These are phyloP conservation scores for Syzygium aqueum DNA, from an alignment of 345 rosid genomes.

Conservation along the genomic window DNA sequence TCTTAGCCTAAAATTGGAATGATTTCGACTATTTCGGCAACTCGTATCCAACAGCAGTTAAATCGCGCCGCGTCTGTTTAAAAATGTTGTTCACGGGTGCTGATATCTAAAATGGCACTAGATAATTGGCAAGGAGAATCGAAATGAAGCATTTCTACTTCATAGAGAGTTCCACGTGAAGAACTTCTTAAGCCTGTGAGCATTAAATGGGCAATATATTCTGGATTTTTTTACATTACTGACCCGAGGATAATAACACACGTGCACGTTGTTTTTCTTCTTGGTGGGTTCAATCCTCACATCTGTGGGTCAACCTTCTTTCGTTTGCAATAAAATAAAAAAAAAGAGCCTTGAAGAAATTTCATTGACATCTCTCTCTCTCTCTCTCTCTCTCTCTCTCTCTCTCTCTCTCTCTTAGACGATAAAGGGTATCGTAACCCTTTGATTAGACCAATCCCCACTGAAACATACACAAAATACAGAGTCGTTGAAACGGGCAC, in stretches of 20 bases:
- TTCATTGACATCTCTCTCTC: not conserved
- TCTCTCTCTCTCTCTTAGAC: not conserved
- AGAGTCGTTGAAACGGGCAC: not conserved
- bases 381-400: not conserved
- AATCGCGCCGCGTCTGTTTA: not conserved
- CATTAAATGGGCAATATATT: not conserved
- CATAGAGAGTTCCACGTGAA: not conserved
- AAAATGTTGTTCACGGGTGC: not conserved
- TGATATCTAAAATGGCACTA: not conserved
- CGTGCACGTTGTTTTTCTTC: not conserved
- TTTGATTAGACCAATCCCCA: not conserved
- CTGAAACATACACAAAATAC: not conserved
- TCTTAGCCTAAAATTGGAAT: not conserved
- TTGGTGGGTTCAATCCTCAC: not conserved
- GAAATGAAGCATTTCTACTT: not conserved
- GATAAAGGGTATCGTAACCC: not conserved
- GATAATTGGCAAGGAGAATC: not conserved
- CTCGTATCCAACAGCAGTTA: not conserved
- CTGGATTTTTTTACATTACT: not conserved
- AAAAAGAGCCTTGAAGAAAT: not conserved
- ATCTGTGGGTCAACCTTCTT: not conserved
- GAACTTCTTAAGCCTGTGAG: not conserved
- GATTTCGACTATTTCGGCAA: not conserved
- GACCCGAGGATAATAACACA: not conserved
- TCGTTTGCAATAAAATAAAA: not conserved